Base-by-base conservation (phyloP, 2,329 filamentous ascomycete genomes). In the Cladosporium sp. region DNA sequence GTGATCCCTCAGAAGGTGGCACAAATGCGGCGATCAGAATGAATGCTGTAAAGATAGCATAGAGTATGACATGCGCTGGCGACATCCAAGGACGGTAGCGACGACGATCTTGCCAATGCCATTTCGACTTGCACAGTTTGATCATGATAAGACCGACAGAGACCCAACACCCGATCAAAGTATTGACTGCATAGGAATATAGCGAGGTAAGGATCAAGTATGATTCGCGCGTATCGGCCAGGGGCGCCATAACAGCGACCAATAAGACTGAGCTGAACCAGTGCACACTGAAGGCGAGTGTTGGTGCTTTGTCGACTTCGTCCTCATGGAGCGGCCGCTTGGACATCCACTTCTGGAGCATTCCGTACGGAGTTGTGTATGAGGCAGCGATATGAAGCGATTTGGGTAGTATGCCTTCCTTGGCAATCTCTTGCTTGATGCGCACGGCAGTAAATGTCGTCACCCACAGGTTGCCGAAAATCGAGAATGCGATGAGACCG, bases 401-500 rank as follows among this genome's bases (percentile, higher is more conserved):
- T 62, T 76, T 84, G 0, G 84, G 84, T 2, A 86, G 74, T 62
- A 86, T 80, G 0, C 84, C 85, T 71, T 86, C 83, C 69, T 87
- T 86, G 8, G 85, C 85, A 52, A 88, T 85, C 70, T 88, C 85
- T 70, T 87, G 85, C 71, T 87, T 86, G 21, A 87, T 81, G 67
- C 84, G 78, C 2, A 84, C 80, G 8, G 83, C 81, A 0, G 83
- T 84, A 68, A 84, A 88, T 0, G 85, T 87, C 8, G 40, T 46
- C 40, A 46, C 40, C 40, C 40, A 46, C 3, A 46, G 6, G n/a
- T 46, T 46, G n/a, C 40, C 40, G n/a, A 46, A 46, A 10, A 46
- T 46, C 40, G 40, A 46, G 12, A 46, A 46, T 11, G 40, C 40
- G 6, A 46, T 46, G 40, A 46, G 40, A 21, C 40, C 40, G n/a